Base-by-base conservation (phyloP, 1,284 basidiomycete species). In the Cystobasidiaceae sp. region DNA sequence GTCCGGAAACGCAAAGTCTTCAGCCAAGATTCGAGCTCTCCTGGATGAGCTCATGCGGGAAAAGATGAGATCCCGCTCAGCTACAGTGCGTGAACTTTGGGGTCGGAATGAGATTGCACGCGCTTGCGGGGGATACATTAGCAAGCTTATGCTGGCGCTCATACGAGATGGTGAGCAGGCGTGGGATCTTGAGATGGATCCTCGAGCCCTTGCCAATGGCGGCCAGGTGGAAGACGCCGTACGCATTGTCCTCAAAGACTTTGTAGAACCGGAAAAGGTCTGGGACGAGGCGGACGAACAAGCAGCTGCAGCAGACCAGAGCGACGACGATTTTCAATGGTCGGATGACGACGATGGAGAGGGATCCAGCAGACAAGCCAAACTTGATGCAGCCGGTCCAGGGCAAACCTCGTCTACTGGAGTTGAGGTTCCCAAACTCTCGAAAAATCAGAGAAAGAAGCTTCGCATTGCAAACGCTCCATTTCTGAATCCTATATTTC, bases 111-210 rank as follows among this genome's bases (percentile, higher is more conserved):
- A 58, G 17, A 34, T 66, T n/a, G 39, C 54, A 21, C 45, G 37
- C 5, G 63, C 63, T 5, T 66, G 63, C 34, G 63, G 63, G 7
- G 63, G 63, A n/a, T 66, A 66, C 39, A 59, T 66, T 23, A 66
- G 51, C 46, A 66, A 66, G 63, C 56, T 66, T n/a, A 43, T 66
- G 21, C 11, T 41, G 23, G 63, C 63, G 8, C 27, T 66, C 34
- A 32, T 59, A n/a, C 34, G 27, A 13, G 63, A 66, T 66, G 9
- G 32, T 8, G 30, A 44, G 11, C 19, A 17, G 11, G 28, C 19
- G 28, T 66, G 63, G 63, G 63, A 66, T 27, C 27, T 66, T 21
- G 45, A 58, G 9, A 43, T 49, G 37, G 44, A 37, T 32, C 23
- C 55, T 43, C 4, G 27, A n/a, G 52, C 43, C 1, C 25, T 64